Evolutionary conservation across 1,284 basidiomycete species (phyloP).

Genomic region (Phlebopus sp.): DNA sequence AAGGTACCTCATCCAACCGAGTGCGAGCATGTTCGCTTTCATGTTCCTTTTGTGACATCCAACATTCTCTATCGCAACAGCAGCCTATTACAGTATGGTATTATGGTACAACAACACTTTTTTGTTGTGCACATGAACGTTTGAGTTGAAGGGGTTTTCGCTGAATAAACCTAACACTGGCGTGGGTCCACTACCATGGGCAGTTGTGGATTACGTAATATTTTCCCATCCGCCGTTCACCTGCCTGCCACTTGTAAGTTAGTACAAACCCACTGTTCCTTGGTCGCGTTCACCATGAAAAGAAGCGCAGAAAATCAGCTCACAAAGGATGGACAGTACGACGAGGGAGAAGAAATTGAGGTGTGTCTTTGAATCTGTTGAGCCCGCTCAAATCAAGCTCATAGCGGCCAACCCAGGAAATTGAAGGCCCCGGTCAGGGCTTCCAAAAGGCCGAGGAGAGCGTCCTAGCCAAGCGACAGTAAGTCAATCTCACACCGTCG

Average conservation of each 20-base stretch:
- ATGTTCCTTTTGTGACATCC: too few relatives aligned
- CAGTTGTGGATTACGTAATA: constrained; percentile 20
- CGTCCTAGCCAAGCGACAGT: constrained; percentile 51
- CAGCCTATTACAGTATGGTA: too few relatives aligned
- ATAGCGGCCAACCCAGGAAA: constrained; percentile 36
- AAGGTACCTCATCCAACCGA: too few relatives aligned
- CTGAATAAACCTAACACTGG: too few relatives aligned
- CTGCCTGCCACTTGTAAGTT: neutral
- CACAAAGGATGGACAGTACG: constrained; percentile 53
- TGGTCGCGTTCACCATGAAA: constrained; percentile 49
- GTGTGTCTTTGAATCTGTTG: constrained; percentile 19
- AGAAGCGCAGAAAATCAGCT: constrained; percentile 73
- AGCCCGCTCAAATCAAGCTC: constrained; percentile 3
- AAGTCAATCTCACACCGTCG: constrained; percentile 20
- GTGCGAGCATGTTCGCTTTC: too few relatives aligned
- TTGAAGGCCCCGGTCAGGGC: constrained; percentile 36
- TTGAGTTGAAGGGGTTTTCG: too few relatives aligned
- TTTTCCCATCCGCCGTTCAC: constrained; percentile 9
- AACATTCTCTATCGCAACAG: too few relatives aligned
- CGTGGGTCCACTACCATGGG: too few relatives aligned
- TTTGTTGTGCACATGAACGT: too few relatives aligned
- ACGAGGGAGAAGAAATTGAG: constrained; percentile 39
- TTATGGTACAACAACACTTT: too few relatives aligned
- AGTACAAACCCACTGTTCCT: constrained; percentile 3
- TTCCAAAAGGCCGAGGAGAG: constrained; percentile 58